Base-by-base conservation (phyloP, 2,329 filamentous ascomycete species). In the Stagonosporopsis vannaccii region DNA sequence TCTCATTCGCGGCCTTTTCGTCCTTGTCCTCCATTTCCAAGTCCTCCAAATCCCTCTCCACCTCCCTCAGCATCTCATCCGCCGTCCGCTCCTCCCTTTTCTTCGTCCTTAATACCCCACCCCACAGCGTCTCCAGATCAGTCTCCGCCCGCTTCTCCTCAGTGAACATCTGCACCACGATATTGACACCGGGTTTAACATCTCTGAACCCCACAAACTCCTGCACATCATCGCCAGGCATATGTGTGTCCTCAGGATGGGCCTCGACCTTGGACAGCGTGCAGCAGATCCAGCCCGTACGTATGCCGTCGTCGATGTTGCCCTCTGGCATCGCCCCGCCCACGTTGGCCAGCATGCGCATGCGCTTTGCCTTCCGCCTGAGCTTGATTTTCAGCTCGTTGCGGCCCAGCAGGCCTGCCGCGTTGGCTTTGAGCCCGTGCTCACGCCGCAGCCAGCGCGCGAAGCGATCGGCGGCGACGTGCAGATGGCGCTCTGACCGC, bases 211-310 rank as follows among this genome's bases (percentile, higher is more conserved):
- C 94, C 30, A 92, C 87, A 54, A 93, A 86, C 8, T 84, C 81
- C 13, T 86, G 82, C 12, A 68, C 66, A 5, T 73, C 51, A 6
- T 66, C 67, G 1, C 67, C 69, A 2, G 67, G 68, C 61, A 73
- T 68, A 12, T 70, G 58, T 12, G 52, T 69, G 23, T 75, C 73
- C 30, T 76, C 66, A 4, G 74, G 65, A n/a, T 82, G 80, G 20
- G 84, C 83, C 39, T 89, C 85, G 1, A 92, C 82, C 15, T 85
- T 85, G 4, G 91, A 91, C 9, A 95, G 84, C 72, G 97, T 96
- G 58, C 98, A 90, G 76, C 95, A 99, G 19, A 99, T 90, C 95
- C 95, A 99, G 9, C 92, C 93, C 0, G 94, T 97, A 12, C 90
- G 88, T 48, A 97, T 90, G 2, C 93, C 94, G 70, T 97, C 91